Base-by-base conservation (phyloP, 768 basidiomycete genomes). In the Tylopilus subfusipes region DNA sequence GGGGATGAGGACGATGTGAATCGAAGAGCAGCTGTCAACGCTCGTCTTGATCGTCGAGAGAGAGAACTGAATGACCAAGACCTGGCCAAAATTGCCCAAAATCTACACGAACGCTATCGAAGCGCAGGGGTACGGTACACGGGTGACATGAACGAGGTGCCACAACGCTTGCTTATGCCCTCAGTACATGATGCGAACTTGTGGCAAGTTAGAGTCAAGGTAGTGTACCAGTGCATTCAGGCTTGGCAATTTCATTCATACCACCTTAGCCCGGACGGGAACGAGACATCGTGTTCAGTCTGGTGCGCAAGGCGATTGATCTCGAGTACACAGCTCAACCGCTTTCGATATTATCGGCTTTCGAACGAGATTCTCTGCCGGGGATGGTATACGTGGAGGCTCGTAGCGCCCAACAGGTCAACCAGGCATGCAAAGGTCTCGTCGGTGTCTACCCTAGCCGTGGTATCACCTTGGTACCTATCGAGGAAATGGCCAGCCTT, bases 331-430 rank as follows among this genome's bases (percentile, higher is more conserved):
- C 82, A 3, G 83, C 82, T 43, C 79, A 78, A 30, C 92, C 93
- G 0, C 81, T 98, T 38, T 80, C 80, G n/a, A 94, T 99, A 61
- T 75, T 90, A 42, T 93, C 97, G 9, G 93, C 93, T 7, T 99
- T 99, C 73, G 90, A 96, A 69, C 88, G 96, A 43, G 95, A 98
- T 68, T 95, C 95, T 2, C 77, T 99, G 3, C 85, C 90, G 0
- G 96, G 96, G 1, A 93, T 93, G 85, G 87, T 99, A 57, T 99
- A 98, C 67, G 86, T 99, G 44, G 97, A 99, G 74, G 93, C 96
- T 10, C 83, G 88, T 47, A 88, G 88, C 57, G 80, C 93, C 29
- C 85, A 90, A 55, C 85, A 93, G 63, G 96, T 98, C 52, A 82
- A 78, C 58, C 80, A 86, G 53, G 95, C 96, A 7, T 83, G 91